A percentile compares a stretch with the other conserved stretches of the same genome.
phyloP scores from a whole-genome alignment of 768 basidiomycete species.

The Tricholoma saponaceum region DNA sequence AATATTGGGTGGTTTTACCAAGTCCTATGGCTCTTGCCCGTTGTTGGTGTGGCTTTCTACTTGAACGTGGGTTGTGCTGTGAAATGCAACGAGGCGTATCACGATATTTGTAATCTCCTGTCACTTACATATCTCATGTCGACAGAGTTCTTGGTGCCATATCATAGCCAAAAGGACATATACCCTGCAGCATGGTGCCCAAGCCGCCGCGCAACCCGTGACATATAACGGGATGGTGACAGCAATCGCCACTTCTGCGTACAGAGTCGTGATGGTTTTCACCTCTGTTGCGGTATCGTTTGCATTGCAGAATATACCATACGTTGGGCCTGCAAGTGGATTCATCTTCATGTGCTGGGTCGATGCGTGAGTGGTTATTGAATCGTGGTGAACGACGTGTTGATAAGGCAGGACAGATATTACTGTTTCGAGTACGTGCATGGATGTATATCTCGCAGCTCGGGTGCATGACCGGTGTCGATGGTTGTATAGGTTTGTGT shows the following conservation, averaged over 20 bases:
- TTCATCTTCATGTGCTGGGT: constrained; percentile 84
- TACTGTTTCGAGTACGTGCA: constrained; percentile 81
- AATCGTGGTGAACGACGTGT: background rate
- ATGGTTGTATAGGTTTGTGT: constrained; percentile 56
- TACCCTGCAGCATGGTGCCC: constrained; percentile 63
- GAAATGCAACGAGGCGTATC: background rate
- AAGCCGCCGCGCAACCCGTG: constrained; percentile 46
- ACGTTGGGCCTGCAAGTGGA: constrained; percentile 53
- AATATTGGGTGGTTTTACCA: constrained; percentile 78
- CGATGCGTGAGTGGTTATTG: constrained; percentile 62
- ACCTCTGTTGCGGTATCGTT: constrained; percentile 72
- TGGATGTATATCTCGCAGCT: background rate
- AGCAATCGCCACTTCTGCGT: constrained; percentile 75
- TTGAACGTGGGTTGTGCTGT: constrained; percentile 60
- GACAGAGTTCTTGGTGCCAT: constrained; percentile 73
- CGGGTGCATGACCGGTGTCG: constrained; percentile 2
- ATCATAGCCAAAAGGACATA: constrained; percentile 74
- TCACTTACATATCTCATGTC: background rate
- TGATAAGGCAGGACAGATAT: constrained; percentile 45
- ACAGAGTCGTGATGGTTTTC: constrained; percentile 76
- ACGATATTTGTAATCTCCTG: background rate
- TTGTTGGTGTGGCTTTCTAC: constrained; percentile 73
- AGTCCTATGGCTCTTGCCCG: constrained; percentile 74
- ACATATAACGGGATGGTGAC: constrained; percentile 71
- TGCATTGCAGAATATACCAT: constrained; percentile 58